A percentile compares a stretch with the other conserved stretches of the same genome.
phyloP scores from a whole-genome alignment of 1,284 basidiomycete genomes.

The Ceratobasidium sp. region DNA sequence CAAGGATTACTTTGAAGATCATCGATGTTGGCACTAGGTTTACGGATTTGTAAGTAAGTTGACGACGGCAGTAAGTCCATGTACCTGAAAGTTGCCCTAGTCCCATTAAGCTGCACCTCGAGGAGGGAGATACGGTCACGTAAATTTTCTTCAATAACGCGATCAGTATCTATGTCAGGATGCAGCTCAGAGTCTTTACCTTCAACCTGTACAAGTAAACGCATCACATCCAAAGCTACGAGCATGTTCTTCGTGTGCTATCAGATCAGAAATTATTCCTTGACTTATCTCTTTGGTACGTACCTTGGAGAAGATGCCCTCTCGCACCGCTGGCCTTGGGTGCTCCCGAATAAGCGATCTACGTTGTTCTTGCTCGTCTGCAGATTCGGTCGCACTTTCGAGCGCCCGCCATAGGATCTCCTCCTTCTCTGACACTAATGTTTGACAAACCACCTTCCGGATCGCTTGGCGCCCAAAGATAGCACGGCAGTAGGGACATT shows the following conservation, averaged over 20 bases:
- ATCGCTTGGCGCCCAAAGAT: neutral
- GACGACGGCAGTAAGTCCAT: no score
- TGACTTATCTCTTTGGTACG: neutral
- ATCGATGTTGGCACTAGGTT: no score
- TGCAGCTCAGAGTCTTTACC: neutral
- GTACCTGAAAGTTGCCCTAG: no score
- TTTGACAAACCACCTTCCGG: constrained; percentile 12
- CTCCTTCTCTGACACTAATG: neutral
- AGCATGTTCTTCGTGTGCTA: neutral
- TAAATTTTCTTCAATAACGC: neutral
- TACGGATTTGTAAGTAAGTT: no score
- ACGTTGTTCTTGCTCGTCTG: constrained; percentile 9
- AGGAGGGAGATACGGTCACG: neutral
- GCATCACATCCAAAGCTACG: neutral
- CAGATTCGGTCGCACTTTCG: constrained; percentile 3
- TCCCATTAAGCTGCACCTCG: constrained; percentile 1
- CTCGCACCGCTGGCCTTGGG: neutral
- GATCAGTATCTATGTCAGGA: neutral
- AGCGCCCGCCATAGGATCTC: constrained; percentile 18
- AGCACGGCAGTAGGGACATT: constrained; percentile 31
- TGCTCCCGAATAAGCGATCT: neutral
- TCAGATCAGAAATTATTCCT: no score
- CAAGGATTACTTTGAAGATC: no score
- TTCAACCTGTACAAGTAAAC: neutral
- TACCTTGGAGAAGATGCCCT: constrained; percentile 6